phyloP scores from a whole-genome alignment of 2,329 filamentous ascomycete species.

The Diaporthe ampelina region DNA sequence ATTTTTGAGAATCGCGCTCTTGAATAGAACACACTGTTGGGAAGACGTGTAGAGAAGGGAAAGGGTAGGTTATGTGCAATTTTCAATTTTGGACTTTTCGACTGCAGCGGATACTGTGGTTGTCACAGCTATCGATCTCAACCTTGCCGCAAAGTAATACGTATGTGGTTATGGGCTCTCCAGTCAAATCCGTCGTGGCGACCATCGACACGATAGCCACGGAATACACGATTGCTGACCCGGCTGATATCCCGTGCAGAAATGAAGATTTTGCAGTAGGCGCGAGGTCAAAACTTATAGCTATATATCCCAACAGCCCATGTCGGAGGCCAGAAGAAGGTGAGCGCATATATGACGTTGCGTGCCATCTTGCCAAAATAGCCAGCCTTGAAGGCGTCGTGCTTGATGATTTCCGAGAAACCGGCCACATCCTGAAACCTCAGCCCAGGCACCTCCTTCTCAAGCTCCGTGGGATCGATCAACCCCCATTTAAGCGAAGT shows the following conservation, averaged over 20 bases:
- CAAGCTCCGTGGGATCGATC: neutral
- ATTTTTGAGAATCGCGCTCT: neutral
- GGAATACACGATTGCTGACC: neutral
- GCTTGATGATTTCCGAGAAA: neutral
- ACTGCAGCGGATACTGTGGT: neutral
- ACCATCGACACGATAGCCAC: neutral
- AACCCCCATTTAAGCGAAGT: constrained; percentile 2
- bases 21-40: too few species aligned
- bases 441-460: neutral
- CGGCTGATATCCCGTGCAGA: neutral
- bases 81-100: neutral
- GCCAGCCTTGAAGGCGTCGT: neutral
- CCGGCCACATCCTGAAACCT: neutral
- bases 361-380: neutral
- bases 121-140: neutral
- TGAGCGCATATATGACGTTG: neutral
- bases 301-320: neutral
- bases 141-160: neutral
- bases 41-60: too few species aligned
- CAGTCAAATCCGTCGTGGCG: neutral
- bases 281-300: neutral
- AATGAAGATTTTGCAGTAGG: neutral
- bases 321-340: neutral
- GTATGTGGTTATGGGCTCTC: neutral
- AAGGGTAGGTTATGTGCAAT: too few species aligned